Evolutionary conservation across 2,329 filamentous ascomycete genomes (phyloP).

Genomic region (Scedosporium dehoogii): DNA sequence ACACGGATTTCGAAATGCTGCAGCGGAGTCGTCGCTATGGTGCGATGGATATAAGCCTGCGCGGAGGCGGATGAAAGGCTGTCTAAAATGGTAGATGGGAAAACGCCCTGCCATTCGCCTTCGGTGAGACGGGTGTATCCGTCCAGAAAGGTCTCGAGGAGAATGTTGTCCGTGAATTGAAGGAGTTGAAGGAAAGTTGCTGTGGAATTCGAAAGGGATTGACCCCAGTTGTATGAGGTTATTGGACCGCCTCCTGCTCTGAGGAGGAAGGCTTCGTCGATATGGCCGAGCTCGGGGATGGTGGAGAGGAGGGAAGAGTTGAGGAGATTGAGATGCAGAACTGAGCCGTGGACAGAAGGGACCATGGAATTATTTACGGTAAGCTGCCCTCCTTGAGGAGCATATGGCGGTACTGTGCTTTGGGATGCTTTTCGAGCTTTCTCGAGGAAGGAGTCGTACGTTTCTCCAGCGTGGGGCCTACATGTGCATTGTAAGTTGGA

Average conservation of each 20-base stretch:
- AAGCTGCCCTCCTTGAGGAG: conserved; percentile 23
- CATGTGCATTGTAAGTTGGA: neutral
- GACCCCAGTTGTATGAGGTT: conserved; percentile 21
- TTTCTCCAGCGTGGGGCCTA: conserved; percentile 18
- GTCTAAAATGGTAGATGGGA: conserved; percentile 21
- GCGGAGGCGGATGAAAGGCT: conserved; percentile 22
- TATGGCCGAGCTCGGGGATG: conserved; percentile 16
- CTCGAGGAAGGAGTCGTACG: neutral
- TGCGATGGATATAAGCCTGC: conserved; percentile 25
- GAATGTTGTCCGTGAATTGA: conserved; percentile 22
- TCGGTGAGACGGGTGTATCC: conserved; percentile 17
- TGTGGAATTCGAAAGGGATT: conserved; percentile 17
- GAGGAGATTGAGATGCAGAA: conserved; percentile 17
- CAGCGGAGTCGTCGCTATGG: conserved; percentile 22
- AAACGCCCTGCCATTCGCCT: conserved; percentile 20
- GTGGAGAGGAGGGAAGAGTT: conserved; percentile 14
- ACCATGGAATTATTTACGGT: conserved; percentile 22
- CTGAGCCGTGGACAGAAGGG: conserved; percentile 16
- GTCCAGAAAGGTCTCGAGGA: conserved; percentile 21
- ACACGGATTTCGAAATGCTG: conserved; percentile 20
- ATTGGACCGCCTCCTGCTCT: conserved; percentile 24
- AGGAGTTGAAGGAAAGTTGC: conserved; percentile 17
- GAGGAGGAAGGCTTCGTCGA: neutral
- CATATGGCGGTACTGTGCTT: conserved; percentile 22
- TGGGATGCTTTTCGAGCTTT: conserved; percentile 20